A percentile compares a stretch with the other conserved stretches of the same genome.
Evolutionary conservation across 2,329 filamentous ascomycete genomes (phyloP).

Genomic region (Ophiostoma australiae): DNA sequence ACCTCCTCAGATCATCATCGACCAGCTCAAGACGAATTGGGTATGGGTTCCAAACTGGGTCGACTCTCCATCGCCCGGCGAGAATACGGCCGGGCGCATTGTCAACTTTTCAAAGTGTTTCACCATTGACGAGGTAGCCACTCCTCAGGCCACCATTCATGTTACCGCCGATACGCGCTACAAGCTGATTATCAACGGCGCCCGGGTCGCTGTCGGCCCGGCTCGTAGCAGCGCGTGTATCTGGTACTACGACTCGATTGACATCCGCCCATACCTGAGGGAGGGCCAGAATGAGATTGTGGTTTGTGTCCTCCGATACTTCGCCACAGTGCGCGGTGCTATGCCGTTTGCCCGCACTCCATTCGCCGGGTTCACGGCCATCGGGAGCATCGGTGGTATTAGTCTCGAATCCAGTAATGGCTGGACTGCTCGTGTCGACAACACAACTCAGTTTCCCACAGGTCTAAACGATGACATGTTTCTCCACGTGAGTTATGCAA

Average conservation of each 20-base stretch:
- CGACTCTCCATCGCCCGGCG: constrained; percentile 30
- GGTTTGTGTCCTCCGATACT: constrained; percentile 34
- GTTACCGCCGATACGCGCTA: constrained; percentile 42
- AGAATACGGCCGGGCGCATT: constrained; percentile 33
- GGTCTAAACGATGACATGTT: constrained; percentile 38
- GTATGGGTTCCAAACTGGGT: constrained; percentile 37
- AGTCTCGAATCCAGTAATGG: constrained; percentile 23
- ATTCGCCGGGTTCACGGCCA: constrained; percentile 32
- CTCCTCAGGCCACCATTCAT: constrained; percentile 24
- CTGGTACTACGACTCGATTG: constrained; percentile 36
- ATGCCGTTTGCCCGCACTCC: constrained; percentile 34
- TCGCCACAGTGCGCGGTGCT: constrained; percentile 29
- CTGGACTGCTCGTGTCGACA: constrained; percentile 31
- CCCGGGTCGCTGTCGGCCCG: constrained; percentile 37
- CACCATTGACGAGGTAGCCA: background rate
- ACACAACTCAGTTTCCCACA: constrained; percentile 31
- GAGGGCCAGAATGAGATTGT: constrained; percentile 31
- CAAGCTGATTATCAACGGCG: constrained; percentile 39
- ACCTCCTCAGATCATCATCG: constrained; percentile 31
- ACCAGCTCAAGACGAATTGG: constrained; percentile 38
- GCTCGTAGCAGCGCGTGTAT: constrained; percentile 34
- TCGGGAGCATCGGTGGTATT: constrained; percentile 27
- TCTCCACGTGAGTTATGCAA: constrained; percentile 35
- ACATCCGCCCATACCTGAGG: constrained; percentile 31
- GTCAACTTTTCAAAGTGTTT: constrained; percentile 30